phyloP scores from a whole-genome alignment of 805 yeast genomes.

The Yamadazyma insecticola region DNA sequence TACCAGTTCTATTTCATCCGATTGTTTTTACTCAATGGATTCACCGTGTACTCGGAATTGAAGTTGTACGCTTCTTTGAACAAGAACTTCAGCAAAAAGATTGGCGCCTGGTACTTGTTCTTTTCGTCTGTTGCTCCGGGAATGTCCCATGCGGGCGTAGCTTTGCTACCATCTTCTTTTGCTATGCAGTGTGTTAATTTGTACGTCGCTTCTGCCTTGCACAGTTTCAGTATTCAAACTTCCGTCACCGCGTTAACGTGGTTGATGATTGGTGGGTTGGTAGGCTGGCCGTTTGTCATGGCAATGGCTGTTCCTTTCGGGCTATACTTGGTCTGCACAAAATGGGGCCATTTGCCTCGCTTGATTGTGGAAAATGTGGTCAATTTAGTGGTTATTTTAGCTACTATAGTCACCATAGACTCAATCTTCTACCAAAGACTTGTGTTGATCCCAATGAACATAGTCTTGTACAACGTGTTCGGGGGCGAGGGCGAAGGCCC shows the following conservation, averaged over 20 bases:
- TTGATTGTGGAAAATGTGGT: conserved; percentile 5
- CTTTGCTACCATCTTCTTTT: conserved; percentile 79
- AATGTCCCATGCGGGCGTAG: conserved; percentile 82
- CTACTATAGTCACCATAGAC: conserved; percentile 44
- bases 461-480: conserved; percentile 73
- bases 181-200: conserved; percentile 49
- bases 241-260: conserved; percentile 28
- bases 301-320: conserved; percentile 61
- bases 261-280: conserved; percentile 62
- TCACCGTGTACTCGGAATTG: conserved; percentile 48
- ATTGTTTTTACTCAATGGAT: conserved; percentile 29
- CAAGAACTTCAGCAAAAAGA: conserved; percentile 25
- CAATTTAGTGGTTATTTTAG: conserved; percentile 15
- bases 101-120: conserved; percentile 60
- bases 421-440: conserved; percentile 55
- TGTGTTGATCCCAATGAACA: conserved; percentile 74
- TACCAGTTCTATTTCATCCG: conserved; percentile 54
- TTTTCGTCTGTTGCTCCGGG: conserved; percentile 69
- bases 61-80: conserved; percentile 41
- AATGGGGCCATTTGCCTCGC: background rate
- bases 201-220: conserved; percentile 37
- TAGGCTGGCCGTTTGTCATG: conserved; percentile 91
- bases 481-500: conserved; percentile 77
- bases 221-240: conserved; percentile 8
- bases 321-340: conserved; percentile 18